Evolutionary conservation across 306 rosid species (phyloP).

Genomic region (Alnus rubra): DNA sequence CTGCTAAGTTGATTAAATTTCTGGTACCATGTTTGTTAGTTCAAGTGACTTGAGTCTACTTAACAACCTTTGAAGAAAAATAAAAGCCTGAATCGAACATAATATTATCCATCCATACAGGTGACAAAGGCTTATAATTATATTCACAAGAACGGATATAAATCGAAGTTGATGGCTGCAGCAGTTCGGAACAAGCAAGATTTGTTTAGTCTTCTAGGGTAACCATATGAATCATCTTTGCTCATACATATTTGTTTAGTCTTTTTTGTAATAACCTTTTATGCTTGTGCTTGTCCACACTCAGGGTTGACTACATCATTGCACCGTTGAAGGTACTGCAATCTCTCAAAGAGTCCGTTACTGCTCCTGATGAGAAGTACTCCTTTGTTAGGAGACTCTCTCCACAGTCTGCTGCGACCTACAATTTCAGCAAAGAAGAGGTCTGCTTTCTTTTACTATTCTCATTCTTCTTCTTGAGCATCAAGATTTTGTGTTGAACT

Average conservation of each 20-base stretch:
- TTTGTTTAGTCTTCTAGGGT: conserved; percentile 92
- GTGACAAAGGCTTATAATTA: conserved; percentile 87
- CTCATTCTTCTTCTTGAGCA: conserved; percentile 11
- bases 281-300: conserved; percentile 21
- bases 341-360: conserved; percentile 83
- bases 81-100: conserved; percentile 16
- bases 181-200: conserved; percentile 98
- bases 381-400: conserved; percentile 82
- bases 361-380: conserved; percentile 79
- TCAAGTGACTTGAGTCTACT: conserved; percentile 12
- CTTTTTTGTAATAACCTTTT: conserved; percentile 8
- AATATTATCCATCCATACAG: conserved; percentile 43
- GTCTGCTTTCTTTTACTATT: conserved; percentile 43
- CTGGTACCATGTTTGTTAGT: conserved; percentile 18
- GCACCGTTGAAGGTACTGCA: conserved; percentile 93
- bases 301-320: conserved; percentile 91
- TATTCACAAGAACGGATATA: conserved; percentile 89
- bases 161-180: conserved; percentile 98
- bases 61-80: conserved; percentile 2
- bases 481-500: conserved; percentile 18
- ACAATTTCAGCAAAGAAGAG: conserved; percentile 73
- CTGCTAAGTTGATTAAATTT: conserved; percentile 21
- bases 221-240: conserved; percentile 25
- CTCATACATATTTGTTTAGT: conserved; percentile 18
- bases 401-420: conserved; percentile 71